Evolutionary conservation across 805 yeast genomes (phyloP), one percentile per base, ranked within the genome.

Genomic region (Torulaspora microellipsoides): DNA sequence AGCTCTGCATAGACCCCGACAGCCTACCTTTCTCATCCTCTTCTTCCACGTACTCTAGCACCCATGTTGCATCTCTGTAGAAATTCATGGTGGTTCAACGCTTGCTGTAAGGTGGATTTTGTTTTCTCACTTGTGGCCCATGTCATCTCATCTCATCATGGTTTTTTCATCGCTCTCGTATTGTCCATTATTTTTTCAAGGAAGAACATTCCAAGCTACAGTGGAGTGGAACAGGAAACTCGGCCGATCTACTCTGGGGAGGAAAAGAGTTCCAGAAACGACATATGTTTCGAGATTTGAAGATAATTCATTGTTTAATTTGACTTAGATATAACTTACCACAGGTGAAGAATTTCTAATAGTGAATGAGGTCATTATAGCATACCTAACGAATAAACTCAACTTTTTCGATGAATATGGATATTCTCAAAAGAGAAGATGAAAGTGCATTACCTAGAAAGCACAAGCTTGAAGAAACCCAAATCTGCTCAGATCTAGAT

Each of bases 1-100:
- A 59, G 4, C 70, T 66, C 49, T 76, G 79, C 36, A 80, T 55
- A 0, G 85, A 77, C 0, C 85, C 85, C 15, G 73, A 70, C 38
- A 61, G 53, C 31, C 56, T 44, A 36, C 64, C 65, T 40, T 48
- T 64, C 47, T 54, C 44, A 27, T 58, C 61, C 42, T 56, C 60
- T 27, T 53, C 44, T 36, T 62, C 64, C 14, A 65, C 52, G 44
- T 52, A 59, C 38, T 65, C 69, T 15, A 62, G 43, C 15, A 65
- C 64, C 68, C 68, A 65, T 2, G 67, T 64, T 2, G 72, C 66
- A 44, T 70, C 74, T 36, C 70, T 62, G 46, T 70, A 70, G 34
- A 70, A 57, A 27, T 64, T 53, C 64, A 66, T 64, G 15, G n/a
- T 27, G 27, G 31, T 13, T 17, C 25, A 15, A 9, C 14, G 13